Base-by-base conservation (phyloP, 2,329 filamentous ascomycete genomes). In the Talaromyces atroroseus region DNA sequence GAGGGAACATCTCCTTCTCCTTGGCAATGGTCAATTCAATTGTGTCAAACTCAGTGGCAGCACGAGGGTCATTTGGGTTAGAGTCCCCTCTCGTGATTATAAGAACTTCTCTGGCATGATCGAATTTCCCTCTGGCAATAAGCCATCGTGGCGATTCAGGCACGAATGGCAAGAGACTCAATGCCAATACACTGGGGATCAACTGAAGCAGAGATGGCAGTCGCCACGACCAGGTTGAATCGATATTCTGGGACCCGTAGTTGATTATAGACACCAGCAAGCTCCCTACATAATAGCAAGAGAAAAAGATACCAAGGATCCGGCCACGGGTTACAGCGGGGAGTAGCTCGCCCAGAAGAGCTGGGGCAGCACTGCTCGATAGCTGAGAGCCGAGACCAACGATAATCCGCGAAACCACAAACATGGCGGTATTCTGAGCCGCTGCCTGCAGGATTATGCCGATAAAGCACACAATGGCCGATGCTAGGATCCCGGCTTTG, bases 81-180 rank as follows among this genome's bases (percentile, higher is more conserved):
- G 32, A 34, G 10, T 34, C 32, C 32, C 32, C 32, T 34, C 10
- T 34, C 12, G 32, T 34, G 12, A 34, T 34, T 14, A 10, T 34
- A 14, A 34, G 32, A 12, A 34, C 32, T 14, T 34, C 32, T 34
- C 32, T 34, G 10, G 32, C 32, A 7, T 44, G n/a, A 7, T 44
- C 40, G 7, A 8, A 23, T 16, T 44, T 44, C 7, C 40, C 40
- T 5, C 16, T 18, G 3, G 32, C 26, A 36, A 87, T 77, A 14
- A 88, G 78, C 74, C 79, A 89, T 60, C 85, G 79, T 0, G 85
- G 86, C 0, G 81, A 84, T 69, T 89, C 86, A 5, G 86, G 85
- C n/a, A 87, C 70, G 24, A 59, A 61, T 44, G 40, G 34, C 32
- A 58, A 14, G 5, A 52, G 40, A 18, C 48, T 14, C 45, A 52